These are phyloP conservation scores for Sporisorium sorghi DNA, from an alignment of 1,284 basidiomycete genomes.

Conservation along the genomic window DNA sequence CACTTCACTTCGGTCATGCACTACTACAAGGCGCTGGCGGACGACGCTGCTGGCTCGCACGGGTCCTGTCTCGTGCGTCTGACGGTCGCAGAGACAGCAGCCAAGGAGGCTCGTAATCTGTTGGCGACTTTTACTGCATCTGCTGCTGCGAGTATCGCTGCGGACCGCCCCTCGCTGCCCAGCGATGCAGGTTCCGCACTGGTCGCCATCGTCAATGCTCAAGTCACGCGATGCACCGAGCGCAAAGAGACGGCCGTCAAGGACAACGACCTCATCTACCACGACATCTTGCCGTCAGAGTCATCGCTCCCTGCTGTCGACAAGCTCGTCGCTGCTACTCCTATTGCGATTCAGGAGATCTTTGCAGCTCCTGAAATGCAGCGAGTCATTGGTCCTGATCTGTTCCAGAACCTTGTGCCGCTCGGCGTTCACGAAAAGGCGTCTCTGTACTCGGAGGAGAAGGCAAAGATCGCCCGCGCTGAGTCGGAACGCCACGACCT, in stretches of 20 bases:
- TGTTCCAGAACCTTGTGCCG: slow-evolving; percentile 89
- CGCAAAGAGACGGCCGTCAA: slow-evolving; percentile 80
- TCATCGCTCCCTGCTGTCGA: slow-evolving; percentile 85
- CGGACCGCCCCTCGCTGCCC: slow-evolving; percentile 78
- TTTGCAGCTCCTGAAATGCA: slow-evolving; percentile 92
- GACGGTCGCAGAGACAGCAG: slow-evolving; percentile 80
- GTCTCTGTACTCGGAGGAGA: slow-evolving; percentile 96
- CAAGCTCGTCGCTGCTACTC: slow-evolving; percentile 80
- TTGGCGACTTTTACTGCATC: slow-evolving; percentile 79
- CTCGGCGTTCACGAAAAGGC: slow-evolving; percentile 95
- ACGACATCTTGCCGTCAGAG: slow-evolving; percentile 86
- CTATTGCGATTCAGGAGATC: slow-evolving; percentile 92
- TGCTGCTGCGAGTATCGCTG: slow-evolving; percentile 75
- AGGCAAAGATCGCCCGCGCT: slow-evolving; percentile 90
- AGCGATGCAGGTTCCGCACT: slow-evolving; percentile 84
- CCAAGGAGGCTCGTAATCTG: slow-evolving; percentile 84
- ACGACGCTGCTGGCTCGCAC: slow-evolving; percentile 81
- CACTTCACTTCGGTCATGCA: slow-evolving; percentile 87
- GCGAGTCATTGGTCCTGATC: slow-evolving; percentile 90
- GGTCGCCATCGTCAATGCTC: slow-evolving; percentile 84
- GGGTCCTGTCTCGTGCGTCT: slow-evolving; percentile 87
- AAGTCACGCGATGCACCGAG: slow-evolving; percentile 81
- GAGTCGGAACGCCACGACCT: slow-evolving; percentile 89
- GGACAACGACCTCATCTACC: slow-evolving; percentile 98
- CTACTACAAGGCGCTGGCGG: slow-evolving; percentile 85